Base-by-base conservation (phyloP, 371 early-diverging fungal species). In the Mucor sp. region DNA sequence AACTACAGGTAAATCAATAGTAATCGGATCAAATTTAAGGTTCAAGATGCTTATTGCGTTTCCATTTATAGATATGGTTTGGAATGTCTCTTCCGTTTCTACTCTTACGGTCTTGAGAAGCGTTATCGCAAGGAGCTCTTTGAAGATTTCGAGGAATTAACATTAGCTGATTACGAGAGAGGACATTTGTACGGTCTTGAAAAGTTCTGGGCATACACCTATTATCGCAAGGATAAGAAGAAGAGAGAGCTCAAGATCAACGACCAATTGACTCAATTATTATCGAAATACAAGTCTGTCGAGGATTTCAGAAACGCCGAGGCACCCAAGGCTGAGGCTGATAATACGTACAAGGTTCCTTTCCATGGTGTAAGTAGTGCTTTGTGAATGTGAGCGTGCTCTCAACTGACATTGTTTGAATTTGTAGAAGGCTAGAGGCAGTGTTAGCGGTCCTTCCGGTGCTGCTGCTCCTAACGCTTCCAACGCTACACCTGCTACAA, bases 51-150 rank as follows among this genome's bases (percentile, higher is more conserved):
- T 32, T 33, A 23, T n/a, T 11, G 4, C 30, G n/a, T 44, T 6
- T 48, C 11, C 44, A 25, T 47, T 57, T 48, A 25, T 61, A 79
- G 80, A 63, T 97, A 97, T 79, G 97, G 97, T 35, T 84, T 96
- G 50, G 98, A 98, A 82, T 96, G 97, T 78, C 83, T 97, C 60
- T 98, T 96, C 93, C 91, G 97, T 37, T 97, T 95, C 90, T 98
- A 91, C 80, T 95, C 95, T 5, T 97, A 98, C 75, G 98, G 98
- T 21, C 86, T 98, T 60, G 97, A 97, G 78, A 90, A 91, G 81
- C 89, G 90, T 78, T 97, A 92, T 85, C 92, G 94, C 44, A 82
- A 79, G 67, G 94, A 95, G 21, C 72, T 95, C 25, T 95, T 95
- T 78, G 79, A 89, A 62, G 97, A 98, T 68, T 98, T 98, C 82